Evolutionary conservation across 164 flowering plant genomes (phyloP).

Genomic region (Kalanchoe fedtschenkoi): DNA sequence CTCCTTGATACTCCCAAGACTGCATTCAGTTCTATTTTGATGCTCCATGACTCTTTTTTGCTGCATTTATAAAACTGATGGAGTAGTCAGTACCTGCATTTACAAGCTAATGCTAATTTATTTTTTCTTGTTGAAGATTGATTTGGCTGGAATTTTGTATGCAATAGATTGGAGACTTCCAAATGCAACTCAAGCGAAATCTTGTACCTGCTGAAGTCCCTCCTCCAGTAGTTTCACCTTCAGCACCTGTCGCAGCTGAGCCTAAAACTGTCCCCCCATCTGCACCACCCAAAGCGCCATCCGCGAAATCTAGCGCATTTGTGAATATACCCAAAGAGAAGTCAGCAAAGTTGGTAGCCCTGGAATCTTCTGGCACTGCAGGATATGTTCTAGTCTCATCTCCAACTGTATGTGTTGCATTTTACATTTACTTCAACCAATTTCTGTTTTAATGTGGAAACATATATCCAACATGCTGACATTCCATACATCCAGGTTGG

Average conservation of each 20-base stretch:
- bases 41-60: background rate
- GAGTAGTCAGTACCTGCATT: background rate
- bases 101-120: background rate
- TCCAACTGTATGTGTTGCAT: slow-evolving; percentile 47
- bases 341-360: slow-evolving; percentile 52
- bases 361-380: slow-evolving; percentile 70
- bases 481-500: slow-evolving; percentile 53
- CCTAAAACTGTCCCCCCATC: slow-evolving; percentile 45
- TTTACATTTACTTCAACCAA: background rate
- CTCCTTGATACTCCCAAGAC: background rate
- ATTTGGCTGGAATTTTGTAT: slow-evolving; percentile 1
- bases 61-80: background rate
- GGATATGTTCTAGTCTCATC: slow-evolving; percentile 65
- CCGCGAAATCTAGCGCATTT: slow-evolving; percentile 43
- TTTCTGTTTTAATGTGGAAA: background rate
- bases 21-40: background rate
- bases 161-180: slow-evolving; percentile 75
- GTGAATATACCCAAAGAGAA: slow-evolving; percentile 30
- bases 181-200: slow-evolving; percentile 77
- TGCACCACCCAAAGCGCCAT: slow-evolving; percentile 24
- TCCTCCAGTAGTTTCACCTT: slow-evolving; percentile 31
- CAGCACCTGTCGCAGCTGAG: slow-evolving; percentile 53
- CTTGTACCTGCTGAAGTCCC: slow-evolving; percentile 34
- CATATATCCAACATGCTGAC: background rate
- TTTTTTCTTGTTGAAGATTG: background rate